Percentiles rank a stretch among this genome's conserved stretches.
Conservation (phyloP, 108 stramenopile species). For the Stephanodiscus minutulus region DNA sequence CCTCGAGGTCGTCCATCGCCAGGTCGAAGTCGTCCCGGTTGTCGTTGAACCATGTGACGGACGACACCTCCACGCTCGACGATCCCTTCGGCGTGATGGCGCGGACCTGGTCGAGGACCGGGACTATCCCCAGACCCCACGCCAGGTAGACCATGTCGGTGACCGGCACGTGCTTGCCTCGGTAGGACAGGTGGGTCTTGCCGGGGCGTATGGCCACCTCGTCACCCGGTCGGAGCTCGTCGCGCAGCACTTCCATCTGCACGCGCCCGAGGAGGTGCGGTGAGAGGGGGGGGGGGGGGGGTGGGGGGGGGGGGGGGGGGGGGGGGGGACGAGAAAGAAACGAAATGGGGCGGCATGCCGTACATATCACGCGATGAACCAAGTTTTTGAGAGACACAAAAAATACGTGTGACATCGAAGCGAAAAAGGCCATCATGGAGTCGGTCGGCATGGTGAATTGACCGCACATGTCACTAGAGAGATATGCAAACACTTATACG, state of each 20-base stretch:
- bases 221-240: conserved; percentile 67
- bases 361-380: neutral
- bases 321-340: neutral
- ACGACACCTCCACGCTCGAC: conserved; percentile 61
- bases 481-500: no score
- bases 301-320: neutral
- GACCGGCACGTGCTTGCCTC: conserved; percentile 70
- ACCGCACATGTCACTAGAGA: no score
- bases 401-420: no score
- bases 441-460: no score
- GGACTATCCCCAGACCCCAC: conserved; percentile 66
- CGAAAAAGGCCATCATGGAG: no score
- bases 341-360: no score
- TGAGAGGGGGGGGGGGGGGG: no score
- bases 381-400: neutral
- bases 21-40: conserved; percentile 63
- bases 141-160: conserved; percentile 74
- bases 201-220: conserved; percentile 77
- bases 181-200: conserved; percentile 51
- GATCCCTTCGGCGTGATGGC: conserved; percentile 56
- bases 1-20: conserved; percentile 65
- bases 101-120: conserved; percentile 68
- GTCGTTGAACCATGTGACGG: conserved; percentile 71
- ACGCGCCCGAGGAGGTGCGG: no score
- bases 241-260: conserved; percentile 55